Conservation (phyloP, 345 rosid genomes). For the Pseudoturritis turrita region DNA sequence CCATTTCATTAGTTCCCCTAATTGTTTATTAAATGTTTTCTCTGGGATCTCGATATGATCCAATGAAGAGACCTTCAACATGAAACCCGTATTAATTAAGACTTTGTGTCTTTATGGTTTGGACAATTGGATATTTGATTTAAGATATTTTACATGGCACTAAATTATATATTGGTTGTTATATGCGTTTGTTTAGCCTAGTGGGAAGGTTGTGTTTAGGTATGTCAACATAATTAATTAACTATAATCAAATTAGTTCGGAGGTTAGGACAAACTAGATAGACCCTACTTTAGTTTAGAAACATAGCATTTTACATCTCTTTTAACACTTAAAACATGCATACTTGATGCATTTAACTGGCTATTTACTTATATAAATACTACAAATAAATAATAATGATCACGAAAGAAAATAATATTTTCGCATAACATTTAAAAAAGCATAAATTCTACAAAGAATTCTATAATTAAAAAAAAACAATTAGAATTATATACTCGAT, state of each 20-base stretch:
- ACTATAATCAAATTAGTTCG: background rate
- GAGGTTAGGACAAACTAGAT: slow-evolving; percentile 7
- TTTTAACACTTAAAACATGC: slow-evolving; percentile 11
- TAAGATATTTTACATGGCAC: background rate
- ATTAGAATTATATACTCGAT: background rate
- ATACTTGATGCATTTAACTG: background rate
- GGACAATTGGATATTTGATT: background rate
- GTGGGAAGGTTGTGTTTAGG: slow-evolving; percentile 10
- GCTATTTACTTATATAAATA: background rate
- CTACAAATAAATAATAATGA: background rate
- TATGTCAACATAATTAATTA: slow-evolving; percentile 3
- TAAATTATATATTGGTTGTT: background rate
- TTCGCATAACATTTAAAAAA: background rate
- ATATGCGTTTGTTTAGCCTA: background rate
- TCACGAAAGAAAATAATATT: background rate
- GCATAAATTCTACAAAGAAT: background rate
- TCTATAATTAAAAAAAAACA: background rate
- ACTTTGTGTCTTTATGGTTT: background rate
- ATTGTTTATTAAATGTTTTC: background rate
- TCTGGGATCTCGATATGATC: background rate
- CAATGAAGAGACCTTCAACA: background rate
- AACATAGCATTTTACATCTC: background rate
- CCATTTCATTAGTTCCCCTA: background rate
- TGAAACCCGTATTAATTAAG: background rate
- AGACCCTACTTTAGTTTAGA: slow-evolving; percentile 7